Conservation (phyloP, 805 yeast genomes). For the Teunomyces barrocoloradensis region DNA sequence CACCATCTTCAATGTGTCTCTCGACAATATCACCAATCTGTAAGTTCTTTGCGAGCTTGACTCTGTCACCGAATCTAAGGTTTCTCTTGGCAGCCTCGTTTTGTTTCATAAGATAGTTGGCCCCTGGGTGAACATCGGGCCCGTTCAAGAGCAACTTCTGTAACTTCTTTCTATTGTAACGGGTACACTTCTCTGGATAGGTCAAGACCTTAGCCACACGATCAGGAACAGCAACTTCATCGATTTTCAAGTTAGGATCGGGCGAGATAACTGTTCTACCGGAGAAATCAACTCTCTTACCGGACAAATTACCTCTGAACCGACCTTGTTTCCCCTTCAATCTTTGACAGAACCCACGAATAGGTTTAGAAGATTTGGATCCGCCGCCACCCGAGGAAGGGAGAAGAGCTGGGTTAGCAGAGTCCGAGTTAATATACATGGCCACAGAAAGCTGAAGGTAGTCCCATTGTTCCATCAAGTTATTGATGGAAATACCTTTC, state of each 20-base stretch:
- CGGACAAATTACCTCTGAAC: conserved; percentile 95
- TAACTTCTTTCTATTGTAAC: conserved; percentile 78
- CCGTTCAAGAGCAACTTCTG: conserved; percentile 77
- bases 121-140: conserved; percentile 92
- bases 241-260: conserved; percentile 91
- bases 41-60: conserved; percentile 69
- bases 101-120: conserved; percentile 82
- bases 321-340: conserved; percentile 98
- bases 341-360: conserved; percentile 95
- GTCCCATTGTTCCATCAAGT: conserved; percentile 99
- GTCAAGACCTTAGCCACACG: conserved; percentile 94
- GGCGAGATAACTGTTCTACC: conserved; percentile 99
- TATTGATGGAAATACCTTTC: conserved; percentile 89
- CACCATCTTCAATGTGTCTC: conserved; percentile 96
- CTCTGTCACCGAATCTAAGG: conserved; percentile 82
- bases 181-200: conserved; percentile 90
- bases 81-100: conserved; percentile 86
- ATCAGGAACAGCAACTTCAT: conserved; percentile 98
- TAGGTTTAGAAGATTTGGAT: conserved; percentile 64
- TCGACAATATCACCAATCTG: conserved; percentile 91
- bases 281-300: conserved; percentile 97
- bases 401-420: conserved; percentile 74
- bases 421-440: conserved; percentile 94
- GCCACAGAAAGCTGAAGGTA: conserved; percentile 93
- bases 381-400: conserved; percentile 65